These are phyloP conservation scores for Penicillium sp. DNA, from an alignment of 2,329 filamentous ascomycete genomes.

Conservation along the genomic window DNA sequence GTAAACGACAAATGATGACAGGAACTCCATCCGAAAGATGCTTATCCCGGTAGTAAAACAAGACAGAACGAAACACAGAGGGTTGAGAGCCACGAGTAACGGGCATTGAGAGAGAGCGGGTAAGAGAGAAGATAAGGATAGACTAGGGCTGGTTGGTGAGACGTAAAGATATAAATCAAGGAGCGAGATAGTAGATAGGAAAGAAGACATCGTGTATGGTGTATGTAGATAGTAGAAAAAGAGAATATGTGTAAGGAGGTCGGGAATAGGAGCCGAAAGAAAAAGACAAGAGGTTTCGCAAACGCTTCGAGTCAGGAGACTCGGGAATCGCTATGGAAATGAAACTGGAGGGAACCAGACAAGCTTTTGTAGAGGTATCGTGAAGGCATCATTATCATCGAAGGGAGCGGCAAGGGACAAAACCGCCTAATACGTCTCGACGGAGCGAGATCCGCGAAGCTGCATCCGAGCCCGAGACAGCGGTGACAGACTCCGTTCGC, in stretches of 20 bases:
- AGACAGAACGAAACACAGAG: background rate
- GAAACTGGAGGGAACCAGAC: slow-evolving; percentile 5
- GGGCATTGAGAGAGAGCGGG: background rate
- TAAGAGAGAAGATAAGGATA: background rate
- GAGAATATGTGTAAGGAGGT: background rate
- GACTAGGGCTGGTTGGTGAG: background rate
- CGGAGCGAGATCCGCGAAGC: slow-evolving; percentile 23
- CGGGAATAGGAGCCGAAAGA: background rate
- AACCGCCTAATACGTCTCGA: slow-evolving; percentile 24
- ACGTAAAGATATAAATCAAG: background rate
- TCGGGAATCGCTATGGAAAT: slow-evolving; percentile 8
- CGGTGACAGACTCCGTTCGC: slow-evolving; percentile 17
- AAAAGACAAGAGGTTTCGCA: background rate
- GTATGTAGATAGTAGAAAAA: background rate
- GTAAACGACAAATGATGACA: background rate
- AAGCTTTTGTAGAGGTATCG: slow-evolving; percentile 17
- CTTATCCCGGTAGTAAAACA: background rate
- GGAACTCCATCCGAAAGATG: slow-evolving; percentile 10
- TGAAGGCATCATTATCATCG: slow-evolving; percentile 22
- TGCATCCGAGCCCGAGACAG: slow-evolving; percentile 21
- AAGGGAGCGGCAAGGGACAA: background rate
- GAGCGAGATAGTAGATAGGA: background rate
- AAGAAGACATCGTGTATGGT: background rate
- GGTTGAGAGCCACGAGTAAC: background rate
- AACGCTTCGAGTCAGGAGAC: slow-evolving; percentile 4